Percentiles rank a stretch among this genome's conserved stretches.
Evolutionary conservation across 1,139 yeast species (phyloP).

Genomic region (Nakaseomyces kungkrabaensis): DNA sequence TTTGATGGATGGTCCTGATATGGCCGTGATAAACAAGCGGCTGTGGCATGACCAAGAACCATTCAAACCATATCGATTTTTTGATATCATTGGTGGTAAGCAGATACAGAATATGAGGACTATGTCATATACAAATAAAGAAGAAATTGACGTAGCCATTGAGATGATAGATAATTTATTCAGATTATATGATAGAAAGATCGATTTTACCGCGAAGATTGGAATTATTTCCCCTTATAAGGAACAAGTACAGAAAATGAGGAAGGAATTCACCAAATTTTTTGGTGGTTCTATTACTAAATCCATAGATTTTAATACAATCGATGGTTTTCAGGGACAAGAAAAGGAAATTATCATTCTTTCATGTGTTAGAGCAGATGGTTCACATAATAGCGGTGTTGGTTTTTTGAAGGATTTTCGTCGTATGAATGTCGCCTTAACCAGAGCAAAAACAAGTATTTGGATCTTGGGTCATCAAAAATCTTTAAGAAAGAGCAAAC

Average conservation of each 20-base stretch:
- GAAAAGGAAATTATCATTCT: conserved; percentile 88
- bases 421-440: conserved; percentile 92
- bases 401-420: conserved; percentile 85
- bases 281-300: conserved; percentile 56
- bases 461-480: conserved; percentile 83
- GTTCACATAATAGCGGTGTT: conserved; percentile 39
- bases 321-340: conserved; percentile 98
- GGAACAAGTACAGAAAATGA: conserved; percentile 63
- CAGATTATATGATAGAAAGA: conserved; percentile 37
- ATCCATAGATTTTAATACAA: conserved; percentile 82
- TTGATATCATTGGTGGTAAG: conserved; percentile 54
- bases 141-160: conserved; percentile 65
- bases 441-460: conserved; percentile 84
- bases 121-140: conserved; percentile 57
- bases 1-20: conserved; percentile 65
- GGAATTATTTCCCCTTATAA: conserved; percentile 95
- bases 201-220: conserved; percentile 57
- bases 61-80: conserved; percentile 71
- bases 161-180: conserved; percentile 55
- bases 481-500: conserved; percentile 50
- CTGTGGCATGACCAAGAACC: conserved; percentile 61
- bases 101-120: conserved; percentile 58
- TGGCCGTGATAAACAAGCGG: conserved; percentile 48
- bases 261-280: conserved; percentile 43
- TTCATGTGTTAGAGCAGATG: conserved; percentile 89